Evolutionary conservation across 2,329 filamentous ascomycete species (phyloP).

Genomic region (Didymella exigua): DNA sequence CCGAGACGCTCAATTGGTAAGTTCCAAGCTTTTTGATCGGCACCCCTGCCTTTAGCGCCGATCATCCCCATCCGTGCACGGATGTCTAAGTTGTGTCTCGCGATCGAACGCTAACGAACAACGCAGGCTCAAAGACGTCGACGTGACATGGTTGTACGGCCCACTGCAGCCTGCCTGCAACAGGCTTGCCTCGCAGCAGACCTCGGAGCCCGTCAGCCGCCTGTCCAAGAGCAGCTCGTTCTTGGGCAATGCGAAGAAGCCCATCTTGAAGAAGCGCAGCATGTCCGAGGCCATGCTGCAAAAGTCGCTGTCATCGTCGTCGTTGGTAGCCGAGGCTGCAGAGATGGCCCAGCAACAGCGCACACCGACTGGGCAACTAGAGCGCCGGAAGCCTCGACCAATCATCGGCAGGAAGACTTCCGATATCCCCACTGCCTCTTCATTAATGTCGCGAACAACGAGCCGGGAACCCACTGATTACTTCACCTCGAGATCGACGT

Average conservation of each 20-base stretch:
- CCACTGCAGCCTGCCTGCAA: conserved; percentile 77
- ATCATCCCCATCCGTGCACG: conserved; percentile 39
- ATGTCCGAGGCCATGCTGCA: conserved; percentile 96
- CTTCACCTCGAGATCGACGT: conserved; percentile 71
- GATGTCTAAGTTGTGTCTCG: conserved; percentile 4
- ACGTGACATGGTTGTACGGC: conserved; percentile 97
- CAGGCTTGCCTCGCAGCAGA: conserved; percentile 56
- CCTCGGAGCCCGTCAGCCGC: conserved; percentile 58
- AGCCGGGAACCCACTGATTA: conserved; percentile 69
- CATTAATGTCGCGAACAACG: conserved; percentile 65
- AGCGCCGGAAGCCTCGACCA: conserved; percentile 58
- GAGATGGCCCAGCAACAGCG: conserved; percentile 87
- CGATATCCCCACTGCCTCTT: conserved; percentile 68
- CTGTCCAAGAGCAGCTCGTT: conserved; percentile 70
- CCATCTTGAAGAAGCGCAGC: conserved; percentile 94
- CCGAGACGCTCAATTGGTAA: conserved; percentile 92
- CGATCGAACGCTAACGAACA: conserved; percentile 37
- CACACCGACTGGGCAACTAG: conserved; percentile 55
- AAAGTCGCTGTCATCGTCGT: conserved; percentile 83
- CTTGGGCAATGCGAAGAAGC: conserved; percentile 71
- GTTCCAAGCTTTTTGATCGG: conserved; percentile 45
- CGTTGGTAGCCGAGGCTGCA: conserved; percentile 85
- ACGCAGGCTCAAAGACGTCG: conserved; percentile 88
- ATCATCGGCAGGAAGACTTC: conserved; percentile 67
- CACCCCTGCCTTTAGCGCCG: conserved; percentile 30